phyloP scores from a whole-genome alignment of 2,329 filamentous ascomycete species.

The Juglanconis oblonga region DNA sequence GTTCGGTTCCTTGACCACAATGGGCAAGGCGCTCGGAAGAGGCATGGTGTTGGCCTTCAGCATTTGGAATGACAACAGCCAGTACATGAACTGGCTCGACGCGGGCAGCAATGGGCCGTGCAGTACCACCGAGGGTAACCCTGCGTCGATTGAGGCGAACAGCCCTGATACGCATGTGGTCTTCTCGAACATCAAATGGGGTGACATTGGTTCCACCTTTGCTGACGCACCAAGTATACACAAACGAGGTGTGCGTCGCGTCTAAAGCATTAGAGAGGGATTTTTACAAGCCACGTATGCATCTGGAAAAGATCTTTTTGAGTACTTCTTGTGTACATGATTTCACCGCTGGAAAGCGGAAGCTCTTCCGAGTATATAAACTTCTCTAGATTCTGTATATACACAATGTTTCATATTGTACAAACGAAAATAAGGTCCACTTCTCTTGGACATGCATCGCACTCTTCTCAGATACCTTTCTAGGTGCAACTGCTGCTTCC shows the following conservation, averaged over 20 bases:
- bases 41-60: conserved; percentile 44
- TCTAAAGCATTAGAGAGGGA: neutral
- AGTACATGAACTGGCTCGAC: conserved; percentile 51
- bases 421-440: neutral
- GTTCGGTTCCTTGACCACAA: conserved; percentile 30
- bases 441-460: neutral
- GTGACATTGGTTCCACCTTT: conserved; percentile 49
- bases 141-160: conserved; percentile 40
- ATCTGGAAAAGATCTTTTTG: too few relatives aligned
- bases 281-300: too few relatives aligned
- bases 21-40: conserved; percentile 36
- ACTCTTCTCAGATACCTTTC: too few relatives aligned
- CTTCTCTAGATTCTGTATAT: neutral
- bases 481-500: neutral
- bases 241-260: neutral
- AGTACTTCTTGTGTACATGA: too few relatives aligned
- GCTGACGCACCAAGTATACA: neutral
- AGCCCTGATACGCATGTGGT: conserved; percentile 41
- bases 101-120: conserved; percentile 43
- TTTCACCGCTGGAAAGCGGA: too few relatives aligned
- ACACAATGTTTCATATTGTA: neutral
- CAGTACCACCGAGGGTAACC: conserved; percentile 44
- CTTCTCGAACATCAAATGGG: conserved; percentile 50
- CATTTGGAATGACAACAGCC: conserved; percentile 45
- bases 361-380: neutral